These are phyloP conservation scores for Schizophyllum amplum DNA, from an alignment of 1,284 basidiomycete species.

Conservation along the genomic window DNA sequence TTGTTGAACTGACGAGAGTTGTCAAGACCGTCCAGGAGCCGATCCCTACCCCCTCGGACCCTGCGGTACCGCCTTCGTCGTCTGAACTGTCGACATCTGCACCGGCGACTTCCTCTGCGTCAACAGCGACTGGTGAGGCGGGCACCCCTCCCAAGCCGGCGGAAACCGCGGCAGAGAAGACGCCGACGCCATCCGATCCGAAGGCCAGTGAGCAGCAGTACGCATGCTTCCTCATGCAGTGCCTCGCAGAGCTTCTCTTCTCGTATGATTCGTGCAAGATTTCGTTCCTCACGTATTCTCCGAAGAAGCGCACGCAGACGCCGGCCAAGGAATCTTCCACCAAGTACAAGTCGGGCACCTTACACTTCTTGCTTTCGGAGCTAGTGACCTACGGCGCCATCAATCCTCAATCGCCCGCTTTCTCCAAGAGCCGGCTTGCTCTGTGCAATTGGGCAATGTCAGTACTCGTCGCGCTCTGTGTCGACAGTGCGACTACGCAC, in stretches of 20 bases:
- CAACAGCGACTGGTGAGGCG: slow-evolving; percentile 7
- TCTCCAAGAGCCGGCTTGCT: slow-evolving; percentile 49
- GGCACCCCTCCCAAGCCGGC: slow-evolving; percentile 8
- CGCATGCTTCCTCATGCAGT: slow-evolving; percentile 85
- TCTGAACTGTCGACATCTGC: neutral
- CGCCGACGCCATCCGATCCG: slow-evolving; percentile 3
- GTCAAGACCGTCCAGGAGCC: slow-evolving; percentile 36
- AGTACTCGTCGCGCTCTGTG: slow-evolving; percentile 85
- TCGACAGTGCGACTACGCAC: slow-evolving; percentile 62
- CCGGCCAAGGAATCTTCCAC: slow-evolving; percentile 50
- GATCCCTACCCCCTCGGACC: slow-evolving; percentile 7
- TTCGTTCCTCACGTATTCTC: slow-evolving; percentile 75
- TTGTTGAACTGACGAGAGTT: slow-evolving; percentile 62
- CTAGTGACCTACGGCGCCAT: slow-evolving; percentile 74
- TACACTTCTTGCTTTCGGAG: slow-evolving; percentile 74
- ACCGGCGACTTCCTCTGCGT: slow-evolving; percentile 14
- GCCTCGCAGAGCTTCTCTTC: slow-evolving; percentile 85
- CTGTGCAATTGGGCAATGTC: slow-evolving; percentile 89
- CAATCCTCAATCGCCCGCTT: slow-evolving; percentile 45
- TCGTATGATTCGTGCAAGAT: slow-evolving; percentile 91
- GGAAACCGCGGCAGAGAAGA: slow-evolving; percentile 7
- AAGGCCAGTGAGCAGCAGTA: slow-evolving; percentile 47
- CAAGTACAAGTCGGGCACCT: slow-evolving; percentile 55
- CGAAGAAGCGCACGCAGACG: slow-evolving; percentile 57
- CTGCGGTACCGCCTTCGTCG: slow-evolving; percentile 7